These are phyloP conservation scores for Arabidopsis hybrid DNA, from an alignment of 441 rosid species.

Conservation along the genomic window DNA sequence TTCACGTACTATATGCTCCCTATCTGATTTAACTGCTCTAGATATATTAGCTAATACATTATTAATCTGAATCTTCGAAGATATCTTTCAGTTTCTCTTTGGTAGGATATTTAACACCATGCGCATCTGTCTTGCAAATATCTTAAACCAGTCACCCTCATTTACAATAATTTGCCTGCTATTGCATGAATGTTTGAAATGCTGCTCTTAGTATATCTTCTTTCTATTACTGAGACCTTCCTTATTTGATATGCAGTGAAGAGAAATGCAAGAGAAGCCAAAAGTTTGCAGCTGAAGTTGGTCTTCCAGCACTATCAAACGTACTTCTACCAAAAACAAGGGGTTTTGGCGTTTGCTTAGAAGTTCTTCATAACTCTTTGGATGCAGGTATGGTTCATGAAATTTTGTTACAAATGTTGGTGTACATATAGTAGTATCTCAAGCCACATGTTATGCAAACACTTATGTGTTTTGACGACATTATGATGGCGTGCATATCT, in stretches of 20 bases:
- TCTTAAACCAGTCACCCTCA: neutral
- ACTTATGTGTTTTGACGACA: neutral
- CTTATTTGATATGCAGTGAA: constrained; percentile 62
- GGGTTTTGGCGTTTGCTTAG: constrained; percentile 83
- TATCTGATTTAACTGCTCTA: constrained; percentile 3
- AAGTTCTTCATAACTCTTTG: constrained; percentile 65
- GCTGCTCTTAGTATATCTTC: constrained; percentile 11
- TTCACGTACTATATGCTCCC: constrained; percentile 60
- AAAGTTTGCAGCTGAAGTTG: constrained; percentile 77
- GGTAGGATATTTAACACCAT: constrained; percentile 18
- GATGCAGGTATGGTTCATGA: constrained; percentile 75
- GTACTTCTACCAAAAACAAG: constrained; percentile 90
- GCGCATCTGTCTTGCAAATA: constrained; percentile 2
- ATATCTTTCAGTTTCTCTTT: neutral
- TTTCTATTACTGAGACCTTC: constrained; percentile 29
- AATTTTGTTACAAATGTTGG: neutral
- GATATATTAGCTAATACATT: neutral
- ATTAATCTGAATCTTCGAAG: neutral
- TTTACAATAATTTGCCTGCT: constrained; percentile 3
- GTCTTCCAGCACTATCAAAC: constrained; percentile 75
- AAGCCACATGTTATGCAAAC: neutral
- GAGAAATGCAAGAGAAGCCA: constrained; percentile 76
- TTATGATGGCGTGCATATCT: neutral
- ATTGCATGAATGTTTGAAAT: constrained; percentile 14
- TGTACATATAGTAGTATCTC: neutral